Evolutionary conservation across 768 basidiomycete species (phyloP).

Genomic region (Leccinum aurantiacum): DNA sequence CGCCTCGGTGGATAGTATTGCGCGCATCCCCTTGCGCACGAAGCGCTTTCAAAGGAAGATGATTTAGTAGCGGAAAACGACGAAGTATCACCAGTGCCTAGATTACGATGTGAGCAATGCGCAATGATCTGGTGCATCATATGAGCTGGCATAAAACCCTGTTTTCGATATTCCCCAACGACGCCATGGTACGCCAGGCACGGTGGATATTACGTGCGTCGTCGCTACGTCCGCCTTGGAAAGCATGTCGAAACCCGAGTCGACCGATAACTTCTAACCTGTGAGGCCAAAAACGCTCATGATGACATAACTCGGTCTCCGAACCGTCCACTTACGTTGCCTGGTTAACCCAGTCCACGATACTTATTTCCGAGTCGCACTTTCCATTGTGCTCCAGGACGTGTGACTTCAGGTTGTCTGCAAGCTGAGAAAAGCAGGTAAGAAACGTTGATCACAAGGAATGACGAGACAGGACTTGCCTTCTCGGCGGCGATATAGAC

Average conservation of each 20-base stretch:
- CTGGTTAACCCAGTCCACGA: conserved; percentile 6
- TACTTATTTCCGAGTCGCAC: conserved; percentile 1
- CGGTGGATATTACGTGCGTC: conserved; percentile 4
- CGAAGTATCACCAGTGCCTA: conserved; percentile 4
- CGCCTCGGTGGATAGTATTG: conserved; percentile 11
- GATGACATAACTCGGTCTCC: neutral
- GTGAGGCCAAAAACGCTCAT: neutral
- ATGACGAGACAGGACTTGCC: neutral
- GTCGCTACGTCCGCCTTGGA: conserved; percentile 6
- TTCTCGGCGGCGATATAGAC: neutral
- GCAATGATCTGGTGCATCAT: neutral
- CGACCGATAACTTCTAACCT: conserved; percentile 6
- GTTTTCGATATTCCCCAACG: neutral
- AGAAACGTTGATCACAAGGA: neutral
- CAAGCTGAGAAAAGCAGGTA: neutral
- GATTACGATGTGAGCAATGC: neutral
- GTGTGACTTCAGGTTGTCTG: conserved; percentile 5
- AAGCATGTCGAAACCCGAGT: conserved; percentile 9
- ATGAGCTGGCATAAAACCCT: conserved; percentile 2
- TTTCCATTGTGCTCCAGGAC: neutral
- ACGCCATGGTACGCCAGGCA: conserved; percentile 9
- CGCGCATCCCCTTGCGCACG: conserved; percentile 13
- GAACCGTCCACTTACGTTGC: conserved; percentile 3
- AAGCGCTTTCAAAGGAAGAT: conserved; percentile 11
- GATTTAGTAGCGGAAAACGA: conserved; percentile 4